phyloP scores from a whole-genome alignment of 1,284 basidiomycete genomes.

The Boletus smithii region DNA sequence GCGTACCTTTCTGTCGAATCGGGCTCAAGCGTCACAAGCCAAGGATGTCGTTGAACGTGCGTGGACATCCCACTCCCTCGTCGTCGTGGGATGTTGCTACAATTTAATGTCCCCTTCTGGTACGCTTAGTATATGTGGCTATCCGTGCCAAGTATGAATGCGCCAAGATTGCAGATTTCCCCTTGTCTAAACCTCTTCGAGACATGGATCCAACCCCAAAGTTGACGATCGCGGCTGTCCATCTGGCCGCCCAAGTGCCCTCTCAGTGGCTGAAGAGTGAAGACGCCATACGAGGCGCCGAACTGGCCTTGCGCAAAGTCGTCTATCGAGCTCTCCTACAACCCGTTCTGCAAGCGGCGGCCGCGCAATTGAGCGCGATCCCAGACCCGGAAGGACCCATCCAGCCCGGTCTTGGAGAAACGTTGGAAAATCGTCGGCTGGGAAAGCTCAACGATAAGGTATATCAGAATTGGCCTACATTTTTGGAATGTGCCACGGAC shows the following conservation, averaged over 20 bases:
- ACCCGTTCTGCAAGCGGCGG: conserved; percentile 20
- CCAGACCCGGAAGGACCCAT: conserved; percentile 12
- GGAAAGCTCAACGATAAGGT: conserved; percentile 46
- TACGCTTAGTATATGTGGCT: conserved; percentile 20
- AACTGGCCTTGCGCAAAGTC: conserved; percentile 57
- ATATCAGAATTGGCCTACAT: conserved; percentile 47
- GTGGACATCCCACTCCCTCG: conserved; percentile 41
- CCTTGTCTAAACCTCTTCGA: conserved; percentile 35
- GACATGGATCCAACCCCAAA: conserved; percentile 19
- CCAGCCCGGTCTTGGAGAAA: conserved; percentile 33
- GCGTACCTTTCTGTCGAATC: conserved; percentile 35
- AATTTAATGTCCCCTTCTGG: conserved; percentile 46
- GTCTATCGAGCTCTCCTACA: conserved; percentile 59
- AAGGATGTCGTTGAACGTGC: neutral
- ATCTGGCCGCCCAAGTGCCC: conserved; percentile 54
- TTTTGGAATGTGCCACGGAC: conserved; percentile 38
- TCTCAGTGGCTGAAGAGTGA: conserved; percentile 39
- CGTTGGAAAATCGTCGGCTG: conserved; percentile 40
- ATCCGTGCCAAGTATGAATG: conserved; percentile 7
- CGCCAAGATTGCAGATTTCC: conserved; percentile 37
- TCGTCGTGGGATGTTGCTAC: conserved; percentile 53
- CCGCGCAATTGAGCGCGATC: neutral
- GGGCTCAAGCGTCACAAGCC: conserved; percentile 7
- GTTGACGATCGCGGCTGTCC: conserved; percentile 41
- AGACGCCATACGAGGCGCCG: conserved; percentile 25